Conservation (phyloP, 1,139 yeast species). For the Hansenula lynferdii region DNA sequence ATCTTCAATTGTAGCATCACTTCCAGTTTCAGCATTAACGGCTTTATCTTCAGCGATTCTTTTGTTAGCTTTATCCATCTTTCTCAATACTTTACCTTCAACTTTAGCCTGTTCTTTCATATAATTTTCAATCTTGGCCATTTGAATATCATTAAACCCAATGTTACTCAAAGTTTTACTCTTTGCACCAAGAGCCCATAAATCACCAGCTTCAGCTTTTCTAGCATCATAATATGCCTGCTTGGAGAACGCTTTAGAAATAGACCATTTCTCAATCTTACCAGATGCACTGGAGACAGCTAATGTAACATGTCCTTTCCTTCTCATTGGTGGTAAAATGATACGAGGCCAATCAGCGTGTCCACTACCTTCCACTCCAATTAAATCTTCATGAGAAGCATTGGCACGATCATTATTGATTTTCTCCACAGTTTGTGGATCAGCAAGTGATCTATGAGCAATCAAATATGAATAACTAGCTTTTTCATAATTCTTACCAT, state of each 20-base stretch:
- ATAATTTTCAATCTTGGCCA: conserved; percentile 24
- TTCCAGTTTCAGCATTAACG: conserved; percentile 9
- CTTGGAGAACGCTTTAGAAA: conserved; percentile 74
- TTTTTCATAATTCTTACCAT: conserved; percentile 66
- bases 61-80: conserved; percentile 20
- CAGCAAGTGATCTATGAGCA: conserved; percentile 49
- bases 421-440: conserved; percentile 21
- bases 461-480: conserved; percentile 76
- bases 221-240: conserved; percentile 88
- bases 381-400: conserved; percentile 3
- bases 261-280: conserved; percentile 77
- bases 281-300: conserved; percentile 82
- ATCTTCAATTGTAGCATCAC: conserved; percentile 16
- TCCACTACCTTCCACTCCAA: conserved; percentile 22
- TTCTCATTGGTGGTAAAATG: conserved; percentile 64
- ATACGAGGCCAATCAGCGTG: conserved; percentile 68
- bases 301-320: conserved; percentile 78
- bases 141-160: conserved; percentile 24
- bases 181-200: conserved; percentile 83
- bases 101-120: conserved; percentile 17
- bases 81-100: conserved; percentile 14
- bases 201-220: conserved; percentile 78
- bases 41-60: conserved; percentile 8
- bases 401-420: conserved; percentile 24
- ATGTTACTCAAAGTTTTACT: conserved; percentile 33